A percentile compares a stretch with the other conserved stretches of the same genome.
phyloP scores from a whole-genome alignment of 495 filamentous ascomycete species.

The Neurospora sp. region DNA sequence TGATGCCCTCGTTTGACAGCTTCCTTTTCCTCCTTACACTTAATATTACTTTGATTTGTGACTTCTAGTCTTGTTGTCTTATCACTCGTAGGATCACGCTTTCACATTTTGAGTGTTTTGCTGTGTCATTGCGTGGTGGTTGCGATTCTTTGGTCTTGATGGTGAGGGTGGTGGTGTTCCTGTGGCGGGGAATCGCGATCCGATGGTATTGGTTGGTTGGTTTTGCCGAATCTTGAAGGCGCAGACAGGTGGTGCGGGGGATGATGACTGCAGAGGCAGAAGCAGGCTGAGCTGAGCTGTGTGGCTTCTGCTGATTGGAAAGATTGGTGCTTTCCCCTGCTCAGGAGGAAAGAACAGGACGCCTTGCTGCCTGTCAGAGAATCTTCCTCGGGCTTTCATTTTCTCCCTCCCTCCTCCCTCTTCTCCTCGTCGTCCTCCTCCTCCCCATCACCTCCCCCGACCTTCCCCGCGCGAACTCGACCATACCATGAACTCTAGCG shows the following conservation, averaged over 20 bases:
- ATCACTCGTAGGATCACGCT: too few species aligned
- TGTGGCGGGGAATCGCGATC: not conserved
- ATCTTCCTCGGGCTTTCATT: not conserved
- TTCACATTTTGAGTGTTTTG: too few species aligned
- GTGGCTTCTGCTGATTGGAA: not conserved
- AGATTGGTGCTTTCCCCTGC: not conserved
- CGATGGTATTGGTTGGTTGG: not conserved
- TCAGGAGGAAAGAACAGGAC: not conserved
- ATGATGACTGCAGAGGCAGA: not conserved
- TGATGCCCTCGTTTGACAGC: too few species aligned
- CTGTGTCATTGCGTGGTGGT: not conserved
- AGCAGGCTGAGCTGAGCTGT: not conserved
- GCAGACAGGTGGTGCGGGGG: not conserved
- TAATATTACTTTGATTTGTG: too few species aligned
- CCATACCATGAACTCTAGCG: not conserved
- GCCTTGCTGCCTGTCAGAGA: not conserved
- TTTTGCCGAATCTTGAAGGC: not conserved
- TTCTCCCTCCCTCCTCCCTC: not conserved
- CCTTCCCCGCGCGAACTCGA: not conserved
- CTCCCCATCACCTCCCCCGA: not conserved
- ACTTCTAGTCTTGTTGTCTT: too few species aligned
- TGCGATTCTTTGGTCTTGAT: not conserved
- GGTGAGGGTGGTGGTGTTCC: not conserved
- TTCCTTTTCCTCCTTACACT: too few species aligned
- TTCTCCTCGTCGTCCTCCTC: not conserved